Evolutionary conservation across 371 early-diverging fungal genomes (phyloP), one percentile per base, ranked within the genome.

Genomic region (Apophysomyces elegans): DNA sequence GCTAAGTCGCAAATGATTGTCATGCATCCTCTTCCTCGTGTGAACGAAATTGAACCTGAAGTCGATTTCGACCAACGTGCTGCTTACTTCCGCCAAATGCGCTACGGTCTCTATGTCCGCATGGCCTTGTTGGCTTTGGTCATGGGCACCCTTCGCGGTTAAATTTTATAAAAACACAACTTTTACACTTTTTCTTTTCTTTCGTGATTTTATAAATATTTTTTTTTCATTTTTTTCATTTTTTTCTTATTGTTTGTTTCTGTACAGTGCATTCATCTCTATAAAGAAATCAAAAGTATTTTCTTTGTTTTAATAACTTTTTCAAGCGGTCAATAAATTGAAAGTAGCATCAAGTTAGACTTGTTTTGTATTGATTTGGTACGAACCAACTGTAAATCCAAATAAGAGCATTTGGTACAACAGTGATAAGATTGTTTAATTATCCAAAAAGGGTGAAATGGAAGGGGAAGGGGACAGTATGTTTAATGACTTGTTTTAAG

Each of bases 31-130:
- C 80, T 97, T 69, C 99, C 99, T 13, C 88, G 99, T 69, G 91
- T 97, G 37, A 90, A 92, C 43, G 98, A 97, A 82, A 96, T 99
- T 69, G 95, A 93, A 62, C 93, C 93, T 50, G 97, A 97, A 75
- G 97, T 99, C 46, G 99, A 97, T 75, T 94, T 95, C 69, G 98
- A 97, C 71, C 96, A 91, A 75, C 87, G 99, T 47, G 97, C 99
- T 35, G 97, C 96, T 16, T 98, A 98, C 82, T 98, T 98, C 85
- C 86, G 98, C 64, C 98, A 97, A 78, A 97, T 97, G 97, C 87
- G 90, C 56, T 96, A 97, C 79, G 99, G 95, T 67, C 87, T 99
- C 74, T 98, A 92, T 80, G 97, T 97, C 39, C 87, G 99, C 66
- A 97, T 97, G 99, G 98, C 99, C 7, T 81, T 99, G 47, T 78